Evolutionary conservation across 768 basidiomycete species (phyloP), one percentile per base, ranked within the genome.

Genomic region (Tylopilus felleus): DNA sequence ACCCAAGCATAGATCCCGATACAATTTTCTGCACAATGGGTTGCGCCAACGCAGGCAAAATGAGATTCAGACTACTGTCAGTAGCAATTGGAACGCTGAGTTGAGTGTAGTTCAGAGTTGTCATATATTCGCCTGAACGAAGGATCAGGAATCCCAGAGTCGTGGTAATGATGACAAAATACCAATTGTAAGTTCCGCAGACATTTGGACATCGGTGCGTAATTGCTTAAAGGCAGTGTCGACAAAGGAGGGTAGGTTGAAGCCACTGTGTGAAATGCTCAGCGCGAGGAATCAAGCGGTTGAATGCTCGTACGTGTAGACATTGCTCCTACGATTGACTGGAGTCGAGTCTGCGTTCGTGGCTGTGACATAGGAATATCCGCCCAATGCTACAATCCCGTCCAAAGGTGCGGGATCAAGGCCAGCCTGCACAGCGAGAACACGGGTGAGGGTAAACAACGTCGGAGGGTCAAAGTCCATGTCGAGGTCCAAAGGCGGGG

Each of bases 11-110:
- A 17, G 84, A 79, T 17, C 74, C 80, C 6, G 77, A 74, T 39
- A 90, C 84, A 52, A 90, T 77, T 56, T 80, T 81, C 65, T 89
- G 85, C 6, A 90, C 87, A 51, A 90, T 88, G 5, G 88, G 88
- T 49, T 80, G 75, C 0, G 88, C 88, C 53, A 90, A 77, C 39
- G 86, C 63, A 7, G 86, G 88, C 7, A 90, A 73, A 49, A 90
- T 80, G 33, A 85, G 67, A 57, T 85, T 74, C 51, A 90, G 72
- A 41, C 75, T 82, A 17, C 76, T 64, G 62, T 88, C 88, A 0
- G 88, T 89, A 23, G 69, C 63, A 17, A 81, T 84, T 1, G 81
- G 77, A 17, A 90, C 76, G 40, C 65, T 66, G 25, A 62, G 60
- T 61, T 90, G 88, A 7, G 75, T 77, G 62, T 85, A 87, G n/a